Evolutionary conservation across 1,139 yeast species (phyloP).

Genomic region (Geotrichum phurueaensis): DNA sequence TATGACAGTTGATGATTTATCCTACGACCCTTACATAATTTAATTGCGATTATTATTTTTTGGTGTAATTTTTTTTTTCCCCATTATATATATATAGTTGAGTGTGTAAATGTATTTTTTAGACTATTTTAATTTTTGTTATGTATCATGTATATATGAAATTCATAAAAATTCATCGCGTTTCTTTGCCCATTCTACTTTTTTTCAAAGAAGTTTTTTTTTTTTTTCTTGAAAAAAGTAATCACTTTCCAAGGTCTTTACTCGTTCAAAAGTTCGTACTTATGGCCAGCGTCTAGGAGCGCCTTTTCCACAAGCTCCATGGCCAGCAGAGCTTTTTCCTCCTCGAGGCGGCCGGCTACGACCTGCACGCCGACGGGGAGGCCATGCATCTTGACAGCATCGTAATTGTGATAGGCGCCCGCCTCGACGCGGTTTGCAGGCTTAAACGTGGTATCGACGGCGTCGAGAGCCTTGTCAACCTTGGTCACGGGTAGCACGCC

Average conservation of each 20-base stretch:
- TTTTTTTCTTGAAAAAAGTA: neutral
- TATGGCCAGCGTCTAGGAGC: slow-evolving; percentile 30
- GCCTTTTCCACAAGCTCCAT: slow-evolving; percentile 38
- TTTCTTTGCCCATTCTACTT: no score
- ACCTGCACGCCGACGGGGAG: slow-evolving; percentile 65
- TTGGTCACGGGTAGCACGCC: slow-evolving; percentile 56
- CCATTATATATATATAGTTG: neutral
- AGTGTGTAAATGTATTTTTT: neutral
- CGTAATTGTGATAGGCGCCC: slow-evolving; percentile 43
- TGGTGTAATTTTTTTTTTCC: no score
- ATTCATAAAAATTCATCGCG: no score
- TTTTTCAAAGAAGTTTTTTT: neutral
- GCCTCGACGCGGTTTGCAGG: slow-evolving; percentile 39
- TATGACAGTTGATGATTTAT: neutral
- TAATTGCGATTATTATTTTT: neutral
- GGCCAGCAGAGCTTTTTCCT: slow-evolving; percentile 51
- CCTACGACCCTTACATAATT: neutral
- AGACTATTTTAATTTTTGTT: neutral
- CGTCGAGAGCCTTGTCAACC: slow-evolving; percentile 46
- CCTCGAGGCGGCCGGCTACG: slow-evolving; percentile 52
- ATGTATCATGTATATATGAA: no score
- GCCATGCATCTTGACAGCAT: slow-evolving; percentile 52
- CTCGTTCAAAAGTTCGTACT: slow-evolving; percentile 30
- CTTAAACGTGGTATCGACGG: slow-evolving; percentile 32
- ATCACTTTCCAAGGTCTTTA: slow-evolving; percentile 2